Conservation (phyloP, 1,284 basidiomycete genomes). For the Malassezia pachydermatis region DNA sequence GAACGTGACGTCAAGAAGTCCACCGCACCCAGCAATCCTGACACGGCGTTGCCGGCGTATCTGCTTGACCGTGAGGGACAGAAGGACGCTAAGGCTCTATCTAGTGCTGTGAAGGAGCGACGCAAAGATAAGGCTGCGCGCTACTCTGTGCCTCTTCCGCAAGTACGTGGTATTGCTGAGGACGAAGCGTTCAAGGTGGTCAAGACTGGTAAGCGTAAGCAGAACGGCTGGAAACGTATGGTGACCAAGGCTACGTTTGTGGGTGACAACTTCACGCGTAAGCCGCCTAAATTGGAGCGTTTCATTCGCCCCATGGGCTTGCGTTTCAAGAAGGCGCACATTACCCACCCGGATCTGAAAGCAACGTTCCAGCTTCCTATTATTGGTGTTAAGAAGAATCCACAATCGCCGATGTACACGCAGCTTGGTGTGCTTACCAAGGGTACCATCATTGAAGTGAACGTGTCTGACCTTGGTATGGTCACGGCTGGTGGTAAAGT, state of each 20-base stretch:
- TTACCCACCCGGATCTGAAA: slow-evolving; percentile 95
- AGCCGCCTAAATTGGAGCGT: slow-evolving; percentile 97
- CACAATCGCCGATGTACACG: slow-evolving; percentile 89
- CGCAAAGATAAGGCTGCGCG: slow-evolving; percentile 98
- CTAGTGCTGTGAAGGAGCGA: slow-evolving; percentile 95
- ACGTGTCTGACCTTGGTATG: slow-evolving; percentile 64
- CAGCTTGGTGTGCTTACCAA: slow-evolving; percentile 90
- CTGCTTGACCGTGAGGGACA: slow-evolving; percentile 93
- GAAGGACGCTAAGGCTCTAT: slow-evolving; percentile 92
- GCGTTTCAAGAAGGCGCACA: slow-evolving; percentile 95
- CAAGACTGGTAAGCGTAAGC: slow-evolving; percentile 93
- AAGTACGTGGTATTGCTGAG: slow-evolving; percentile 94
- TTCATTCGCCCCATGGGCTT: slow-evolving; percentile 96
- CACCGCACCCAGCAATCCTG: slow-evolving; percentile 37
- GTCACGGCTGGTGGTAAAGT: slow-evolving; percentile 96
- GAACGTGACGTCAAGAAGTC: slow-evolving; percentile 75
- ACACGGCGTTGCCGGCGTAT: slow-evolving; percentile 57
- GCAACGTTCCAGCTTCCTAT: slow-evolving; percentile 98
- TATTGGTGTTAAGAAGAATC: slow-evolving; percentile 97
- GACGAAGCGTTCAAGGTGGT: slow-evolving; percentile 99
- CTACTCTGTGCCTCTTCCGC: slow-evolving; percentile 89
- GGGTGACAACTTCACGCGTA: slow-evolving; percentile 92
- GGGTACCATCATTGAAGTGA: slow-evolving; percentile 96
- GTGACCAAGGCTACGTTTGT: slow-evolving; percentile 99
- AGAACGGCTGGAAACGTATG: slow-evolving; percentile 98